phyloP scores from a whole-genome alignment of 1,284 basidiomycete genomes.

The Sanghuangporus baumii region DNA sequence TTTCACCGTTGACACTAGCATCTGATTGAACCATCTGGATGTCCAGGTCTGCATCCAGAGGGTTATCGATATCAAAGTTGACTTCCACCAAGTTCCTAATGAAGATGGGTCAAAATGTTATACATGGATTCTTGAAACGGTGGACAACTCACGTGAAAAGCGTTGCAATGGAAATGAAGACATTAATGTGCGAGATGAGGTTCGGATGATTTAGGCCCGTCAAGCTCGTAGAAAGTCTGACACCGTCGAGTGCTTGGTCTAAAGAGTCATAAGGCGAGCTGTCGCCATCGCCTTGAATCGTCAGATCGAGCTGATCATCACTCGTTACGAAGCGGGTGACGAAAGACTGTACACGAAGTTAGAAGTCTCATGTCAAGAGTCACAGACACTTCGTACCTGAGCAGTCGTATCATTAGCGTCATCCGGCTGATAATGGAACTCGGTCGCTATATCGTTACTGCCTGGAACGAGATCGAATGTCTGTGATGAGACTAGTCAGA shows the following conservation, averaged over 20 bases:
- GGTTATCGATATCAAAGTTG: conserved; percentile 57
- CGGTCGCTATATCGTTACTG: conserved; percentile 44
- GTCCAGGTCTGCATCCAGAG: conserved; percentile 48
- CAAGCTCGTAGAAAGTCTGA: conserved; percentile 47
- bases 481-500: conserved; percentile 26
- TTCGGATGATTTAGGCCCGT: conserved; percentile 40
- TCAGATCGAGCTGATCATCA: conserved; percentile 39
- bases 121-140: neutral
- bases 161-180: conserved; percentile 44
- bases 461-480: conserved; percentile 57
- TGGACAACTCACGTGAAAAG: conserved; percentile 30
- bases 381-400: conserved; percentile 32
- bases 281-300: conserved; percentile 50
- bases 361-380: neutral
- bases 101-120: neutral
- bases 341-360: conserved; percentile 34
- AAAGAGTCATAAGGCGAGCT: conserved; percentile 66
- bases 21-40: conserved; percentile 55
- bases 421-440: conserved; percentile 65
- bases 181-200: conserved; percentile 40
- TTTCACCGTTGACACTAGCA: conserved; percentile 42
- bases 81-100: conserved; percentile 41
- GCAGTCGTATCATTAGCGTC: conserved; percentile 63
- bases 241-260: conserved; percentile 48
- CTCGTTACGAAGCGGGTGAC: conserved; percentile 51